These are phyloP conservation scores for Penicillium sp. DNA, from an alignment of 2,329 filamentous ascomycete species.

Conservation along the genomic window DNA sequence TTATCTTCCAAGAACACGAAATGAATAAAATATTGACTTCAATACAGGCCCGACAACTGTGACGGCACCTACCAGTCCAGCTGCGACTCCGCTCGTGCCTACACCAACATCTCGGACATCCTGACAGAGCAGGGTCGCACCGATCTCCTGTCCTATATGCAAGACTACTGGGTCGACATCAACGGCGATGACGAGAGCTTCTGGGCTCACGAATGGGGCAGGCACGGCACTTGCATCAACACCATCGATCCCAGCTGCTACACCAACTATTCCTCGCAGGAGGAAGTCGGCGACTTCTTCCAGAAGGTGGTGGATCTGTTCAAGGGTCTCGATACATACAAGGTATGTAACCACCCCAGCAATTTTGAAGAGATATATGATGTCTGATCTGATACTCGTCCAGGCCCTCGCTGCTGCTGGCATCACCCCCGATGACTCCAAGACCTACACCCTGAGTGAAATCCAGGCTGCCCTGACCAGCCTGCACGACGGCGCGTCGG, in stretches of 20 bases:
- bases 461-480: conserved; percentile 59
- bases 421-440: conserved; percentile 57
- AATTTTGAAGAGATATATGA: background rate
- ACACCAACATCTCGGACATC: conserved; percentile 64
- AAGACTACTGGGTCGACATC: conserved; percentile 66
- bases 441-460: conserved; percentile 58
- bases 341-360: conserved; percentile 38
- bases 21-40: background rate
- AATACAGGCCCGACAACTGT: conserved; percentile 57
- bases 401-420: conserved; percentile 61
- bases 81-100: conserved; percentile 62
- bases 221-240: conserved; percentile 74
- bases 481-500: conserved; percentile 55
- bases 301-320: conserved; percentile 61
- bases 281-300: conserved; percentile 66
- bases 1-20: background rate
- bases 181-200: conserved; percentile 61
- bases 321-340: conserved; percentile 62
- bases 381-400: background rate
- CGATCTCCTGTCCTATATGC: conserved; percentile 63
- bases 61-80: conserved; percentile 63
- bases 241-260: conserved; percentile 72
- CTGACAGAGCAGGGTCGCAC: conserved; percentile 56
- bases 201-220: conserved; percentile 75
- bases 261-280: conserved; percentile 57